Evolutionary conservation across 208 protist genomes (phyloP), one percentile per base, ranked within the genome.

Genomic region (Acanthamoeba culbertsoni): DNA sequence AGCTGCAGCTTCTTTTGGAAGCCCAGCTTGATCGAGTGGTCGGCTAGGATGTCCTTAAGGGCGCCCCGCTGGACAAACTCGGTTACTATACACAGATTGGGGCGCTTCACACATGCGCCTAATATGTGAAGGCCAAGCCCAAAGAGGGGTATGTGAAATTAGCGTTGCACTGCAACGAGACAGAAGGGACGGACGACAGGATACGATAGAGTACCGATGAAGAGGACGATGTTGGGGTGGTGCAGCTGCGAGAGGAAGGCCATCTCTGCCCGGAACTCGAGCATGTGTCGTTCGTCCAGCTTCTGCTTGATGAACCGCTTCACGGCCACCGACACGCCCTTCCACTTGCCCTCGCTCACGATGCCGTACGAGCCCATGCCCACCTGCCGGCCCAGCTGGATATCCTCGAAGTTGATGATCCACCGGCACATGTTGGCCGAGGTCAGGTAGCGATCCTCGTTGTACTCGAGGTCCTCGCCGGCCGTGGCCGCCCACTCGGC

Each of bases 1-100:
- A 89, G n/a, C 16, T 79, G n/a, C n/a, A 91, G 1, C 18, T 33
- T 59, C 62, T 31, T 51, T 31, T 46, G 37, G 42, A 33, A 65
- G 89, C 62, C 71, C 71, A 46, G 63, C 5, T 31, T 14, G 33
- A 28, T 33, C 37, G 35, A 23, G 45, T 12, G 73, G 42, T 95
- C 71, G 46, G 92, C 82, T 18, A 95, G 77, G 31, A 96, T 91
- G 28, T 63, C 37, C 31, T 95, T 90, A 14, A 96, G 89, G 23
- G 48, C 82, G 35, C 95, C 95, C 6, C 57, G 43, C 37, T 59
- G 37, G 93, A 96, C 95, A 53, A 84, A 96, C 31, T 96, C 94
- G 37, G 92, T 94, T 35, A 94, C 94, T 45, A 96, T 94, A 53
- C 94, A 96, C 88, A 96, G 82, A 40, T 96, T 90, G 28, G 95